Base-by-base conservation (phyloP, 257 asterid genomes). In the Lithospermum erythrorhizon region DNA sequence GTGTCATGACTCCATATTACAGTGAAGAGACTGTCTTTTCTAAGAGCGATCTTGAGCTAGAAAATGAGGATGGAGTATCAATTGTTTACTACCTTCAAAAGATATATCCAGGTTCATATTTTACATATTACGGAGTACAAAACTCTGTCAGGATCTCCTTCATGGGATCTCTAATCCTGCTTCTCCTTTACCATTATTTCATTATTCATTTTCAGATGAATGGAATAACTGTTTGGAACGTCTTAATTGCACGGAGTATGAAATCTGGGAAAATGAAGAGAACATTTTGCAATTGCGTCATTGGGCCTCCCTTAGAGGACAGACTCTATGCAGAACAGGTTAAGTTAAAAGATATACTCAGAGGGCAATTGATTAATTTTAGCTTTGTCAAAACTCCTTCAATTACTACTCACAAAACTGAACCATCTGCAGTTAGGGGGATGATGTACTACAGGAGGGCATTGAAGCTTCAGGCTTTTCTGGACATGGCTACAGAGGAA, bases 231-330 rank as follows among this genome's bases (percentile, higher is more conserved):
- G 88, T 72, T 58, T 72, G 84, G 98, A 93, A 82, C 98, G 98
- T 57, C 65, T 93, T 63, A 81, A 81, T 57, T 93, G 97, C 72
- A 89, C 83, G 65, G 95, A 56, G 58, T 9, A 32, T 37, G 95
- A 88, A 67, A 63, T 88, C 58, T 84, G 82, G 87, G 98, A 93
- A 58, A 86, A 69, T 66, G 98, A 93, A 71, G 98, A 93, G 68
- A 86, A 76, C 75, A 81, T 81, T 63, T 77, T 93, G 71, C 98
- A 86, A 68, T 79, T 93, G 61, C 97, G 98, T 70, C 97, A 93
- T 65, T 93, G 98, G 98, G 98, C 95, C 37, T 93, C 98, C 65
- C 81, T 93, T 82, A 86, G 98, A 76, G 98, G 98, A 70, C 98
- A 93, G 72, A 93, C 98, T 60, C 95, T 93, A 48, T 65, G 86